A percentile compares a stretch with the other conserved stretches of the same genome.
phyloP scores from a whole-genome alignment of 176 grass and related monocot species.

The Triticum monococcum region DNA sequence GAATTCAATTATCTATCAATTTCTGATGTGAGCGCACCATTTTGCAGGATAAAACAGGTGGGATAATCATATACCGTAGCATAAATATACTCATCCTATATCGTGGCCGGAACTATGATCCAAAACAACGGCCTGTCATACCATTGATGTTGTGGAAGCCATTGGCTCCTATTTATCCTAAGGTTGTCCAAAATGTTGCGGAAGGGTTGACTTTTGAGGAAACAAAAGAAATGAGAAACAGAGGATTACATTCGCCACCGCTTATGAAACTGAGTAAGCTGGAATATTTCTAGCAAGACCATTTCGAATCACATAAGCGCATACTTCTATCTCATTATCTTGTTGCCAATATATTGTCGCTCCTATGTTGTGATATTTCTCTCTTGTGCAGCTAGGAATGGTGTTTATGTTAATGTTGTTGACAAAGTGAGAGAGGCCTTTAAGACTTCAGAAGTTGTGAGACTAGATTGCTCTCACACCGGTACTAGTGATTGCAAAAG shows the following conservation, averaged over 20 bases:
- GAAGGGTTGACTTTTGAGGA: conserved; percentile 58
- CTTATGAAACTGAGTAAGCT: conserved; percentile 72
- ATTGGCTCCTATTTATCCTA: conserved; percentile 65
- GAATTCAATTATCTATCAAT: not conserved
- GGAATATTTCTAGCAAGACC: not conserved
- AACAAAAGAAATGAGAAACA: conserved; percentile 70
- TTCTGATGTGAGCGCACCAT: conserved; percentile 26
- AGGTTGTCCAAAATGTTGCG: conserved; percentile 56
- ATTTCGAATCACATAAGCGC: not conserved
- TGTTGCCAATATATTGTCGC: not conserved
- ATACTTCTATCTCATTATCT: not conserved
- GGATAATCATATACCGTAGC: conserved; percentile 50
- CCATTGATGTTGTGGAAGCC: conserved; percentile 82
- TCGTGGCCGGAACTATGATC: conserved; percentile 60
- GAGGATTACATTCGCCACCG: conserved; percentile 43
- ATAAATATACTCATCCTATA: conserved; percentile 65
- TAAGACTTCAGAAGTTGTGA: conserved; percentile 47
- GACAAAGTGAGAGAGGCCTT: conserved; percentile 71
- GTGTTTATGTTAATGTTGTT: conserved; percentile 80
- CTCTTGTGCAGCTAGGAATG: conserved; percentile 58
- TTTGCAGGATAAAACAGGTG: conserved; percentile 74
- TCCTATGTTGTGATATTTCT: not conserved
- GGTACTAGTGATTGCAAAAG: conserved; percentile 72
- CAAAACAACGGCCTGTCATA: conserved; percentile 41
- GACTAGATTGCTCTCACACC: conserved; percentile 60